These are phyloP conservation scores for Spiraea crenata DNA, from an alignment of 331 rosid species.

Conservation along the genomic window DNA sequence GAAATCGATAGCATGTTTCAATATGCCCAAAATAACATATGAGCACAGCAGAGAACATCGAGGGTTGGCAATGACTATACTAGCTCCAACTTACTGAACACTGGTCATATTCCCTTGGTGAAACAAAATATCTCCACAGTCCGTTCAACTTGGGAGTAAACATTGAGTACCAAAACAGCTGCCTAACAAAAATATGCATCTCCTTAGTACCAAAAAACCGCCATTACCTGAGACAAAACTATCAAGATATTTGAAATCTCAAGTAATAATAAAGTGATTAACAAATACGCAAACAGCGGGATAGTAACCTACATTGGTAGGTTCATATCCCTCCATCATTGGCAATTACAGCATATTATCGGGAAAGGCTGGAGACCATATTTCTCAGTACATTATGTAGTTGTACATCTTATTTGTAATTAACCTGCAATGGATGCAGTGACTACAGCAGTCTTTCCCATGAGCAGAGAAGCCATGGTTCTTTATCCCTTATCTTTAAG, in stretches of 20 bases:
- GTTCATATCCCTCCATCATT: neutral
- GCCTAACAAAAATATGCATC: neutral
- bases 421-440: neutral
- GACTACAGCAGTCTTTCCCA: neutral
- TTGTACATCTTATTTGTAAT: neutral
- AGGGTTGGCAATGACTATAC: neutral
- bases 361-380: neutral
- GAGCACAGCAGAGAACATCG: slow-evolving; percentile 2
- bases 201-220: neutral
- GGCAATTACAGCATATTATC: neutral
- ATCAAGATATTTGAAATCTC: neutral
- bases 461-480: no score
- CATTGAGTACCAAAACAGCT: neutral
- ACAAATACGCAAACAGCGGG: neutral
- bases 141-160: neutral
- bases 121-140: neutral
- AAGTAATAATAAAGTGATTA: neutral
- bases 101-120: neutral
- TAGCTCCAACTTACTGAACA: neutral
- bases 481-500: no score
- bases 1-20: neutral
- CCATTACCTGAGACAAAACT: neutral
- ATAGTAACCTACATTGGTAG: neutral
- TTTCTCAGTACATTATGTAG: neutral
- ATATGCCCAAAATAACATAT: neutral